Conservation (phyloP, 2,329 filamentous ascomycete species). For the Neonectria sp. region DNA sequence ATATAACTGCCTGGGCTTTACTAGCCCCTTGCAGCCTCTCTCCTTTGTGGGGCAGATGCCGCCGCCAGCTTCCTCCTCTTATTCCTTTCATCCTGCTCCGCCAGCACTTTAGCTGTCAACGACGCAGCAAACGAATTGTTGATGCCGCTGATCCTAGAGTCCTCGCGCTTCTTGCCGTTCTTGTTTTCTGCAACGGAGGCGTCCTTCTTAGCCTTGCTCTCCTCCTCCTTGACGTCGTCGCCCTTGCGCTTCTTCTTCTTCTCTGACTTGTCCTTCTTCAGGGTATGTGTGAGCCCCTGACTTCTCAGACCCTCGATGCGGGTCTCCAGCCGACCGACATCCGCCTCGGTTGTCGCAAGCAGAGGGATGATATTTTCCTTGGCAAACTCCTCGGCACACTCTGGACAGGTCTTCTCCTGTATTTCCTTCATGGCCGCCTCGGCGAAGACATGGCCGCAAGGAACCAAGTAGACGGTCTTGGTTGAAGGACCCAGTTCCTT, state of each 20-base stretch:
- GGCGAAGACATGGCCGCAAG: slow-evolving; percentile 95
- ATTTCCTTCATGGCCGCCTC: slow-evolving; percentile 89
- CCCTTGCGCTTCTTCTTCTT: slow-evolving; percentile 80
- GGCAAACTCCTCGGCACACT: slow-evolving; percentile 84
- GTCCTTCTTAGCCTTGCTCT: slow-evolving; percentile 66
- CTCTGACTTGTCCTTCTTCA: slow-evolving; percentile 83
- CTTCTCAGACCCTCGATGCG: slow-evolving; percentile 79
- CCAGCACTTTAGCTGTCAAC: slow-evolving; percentile 87
- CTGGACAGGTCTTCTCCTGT: slow-evolving; percentile 71
- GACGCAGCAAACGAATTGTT: slow-evolving; percentile 91
- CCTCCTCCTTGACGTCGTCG: slow-evolving; percentile 53
- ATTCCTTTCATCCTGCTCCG: slow-evolving; percentile 87
- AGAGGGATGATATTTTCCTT: slow-evolving; percentile 86
- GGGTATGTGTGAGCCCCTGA: slow-evolving; percentile 83
- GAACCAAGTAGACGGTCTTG: slow-evolving; percentile 90
- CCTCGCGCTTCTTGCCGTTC: slow-evolving; percentile 50
- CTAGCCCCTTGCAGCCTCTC: slow-evolving; percentile 37
- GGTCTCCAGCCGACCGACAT: slow-evolving; percentile 77
- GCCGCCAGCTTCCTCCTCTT: slow-evolving; percentile 80
- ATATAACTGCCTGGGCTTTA: slow-evolving; percentile 9
- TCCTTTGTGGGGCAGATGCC: slow-evolving; percentile 28
- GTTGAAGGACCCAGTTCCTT: slow-evolving; percentile 86
- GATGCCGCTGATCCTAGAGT: slow-evolving; percentile 72
- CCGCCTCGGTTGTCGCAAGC: slow-evolving; percentile 78
- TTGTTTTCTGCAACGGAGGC: slow-evolving; percentile 47